phyloP scores from a whole-genome alignment of 768 basidiomycete genomes.

The Leccinum broughii region DNA sequence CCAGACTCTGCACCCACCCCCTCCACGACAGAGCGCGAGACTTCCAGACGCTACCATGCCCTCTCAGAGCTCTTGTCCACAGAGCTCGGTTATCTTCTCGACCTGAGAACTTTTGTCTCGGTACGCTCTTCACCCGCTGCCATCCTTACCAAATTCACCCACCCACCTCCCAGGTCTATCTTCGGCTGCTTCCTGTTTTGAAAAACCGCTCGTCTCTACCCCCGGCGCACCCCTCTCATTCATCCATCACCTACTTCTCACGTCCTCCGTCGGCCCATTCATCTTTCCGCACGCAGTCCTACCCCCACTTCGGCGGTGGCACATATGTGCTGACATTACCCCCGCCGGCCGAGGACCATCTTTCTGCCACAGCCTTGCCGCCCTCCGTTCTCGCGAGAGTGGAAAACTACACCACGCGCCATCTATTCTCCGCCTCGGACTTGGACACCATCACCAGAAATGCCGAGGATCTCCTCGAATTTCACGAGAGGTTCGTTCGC shows the following conservation, averaged over 20 bases:
- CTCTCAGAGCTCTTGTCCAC: conserved; percentile 84
- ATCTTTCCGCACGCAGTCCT: conserved; percentile 45
- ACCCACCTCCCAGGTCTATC: conserved; percentile 54
- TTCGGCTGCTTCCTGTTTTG: conserved; percentile 55
- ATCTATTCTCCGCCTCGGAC: conserved; percentile 59
- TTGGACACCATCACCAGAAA: conserved; percentile 64
- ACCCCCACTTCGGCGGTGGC: conserved; percentile 35
- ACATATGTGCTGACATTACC: conserved; percentile 14
- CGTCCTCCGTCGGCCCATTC: conserved; percentile 45
- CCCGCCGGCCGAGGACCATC: conserved; percentile 18
- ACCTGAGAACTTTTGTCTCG: conserved; percentile 73
- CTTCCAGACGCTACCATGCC: conserved; percentile 63
- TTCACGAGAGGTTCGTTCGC: conserved; percentile 68
- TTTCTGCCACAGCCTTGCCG: conserved; percentile 2
- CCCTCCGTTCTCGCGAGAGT: conserved; percentile 23
- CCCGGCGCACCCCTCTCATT: conserved; percentile 25
- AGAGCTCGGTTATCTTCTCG: conserved; percentile 78
- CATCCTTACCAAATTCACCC: neutral
- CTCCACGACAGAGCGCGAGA: conserved; percentile 31
- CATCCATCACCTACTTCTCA: conserved; percentile 31
- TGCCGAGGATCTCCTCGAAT: conserved; percentile 60
- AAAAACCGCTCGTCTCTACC: conserved; percentile 29
- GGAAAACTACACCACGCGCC: conserved; percentile 41
- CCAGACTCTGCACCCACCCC: neutral
- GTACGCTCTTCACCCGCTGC: conserved; percentile 43